These are phyloP conservation scores for Omphalea diandra DNA, from an alignment of 441 rosid species.

Conservation along the genomic window DNA sequence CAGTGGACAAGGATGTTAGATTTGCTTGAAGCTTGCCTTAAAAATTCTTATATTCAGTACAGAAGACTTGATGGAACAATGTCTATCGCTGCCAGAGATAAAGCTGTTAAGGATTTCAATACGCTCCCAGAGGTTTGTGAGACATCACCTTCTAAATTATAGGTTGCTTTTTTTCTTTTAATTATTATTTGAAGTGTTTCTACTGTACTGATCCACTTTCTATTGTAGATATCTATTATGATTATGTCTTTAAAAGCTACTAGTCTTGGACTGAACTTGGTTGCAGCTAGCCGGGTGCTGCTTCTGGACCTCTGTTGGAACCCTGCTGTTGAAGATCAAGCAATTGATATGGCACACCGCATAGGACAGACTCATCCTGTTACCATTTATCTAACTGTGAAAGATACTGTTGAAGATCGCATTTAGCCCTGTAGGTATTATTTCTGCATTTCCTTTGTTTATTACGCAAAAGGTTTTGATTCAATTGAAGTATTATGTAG, in stretches of 20 bases:
- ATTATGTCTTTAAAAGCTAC: conserved; percentile 97
- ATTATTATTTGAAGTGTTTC: background rate
- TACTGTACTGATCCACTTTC: conserved; percentile 1
- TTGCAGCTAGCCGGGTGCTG: conserved; percentile 84
- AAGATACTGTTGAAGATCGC: conserved; percentile 90
- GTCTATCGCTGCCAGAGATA: conserved; percentile 83
- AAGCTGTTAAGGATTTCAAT: conserved; percentile 90
- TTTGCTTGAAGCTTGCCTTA: conserved; percentile 71
- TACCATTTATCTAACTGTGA: conserved; percentile 73
- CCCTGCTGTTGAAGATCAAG: conserved; percentile 96
- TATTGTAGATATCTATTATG: conserved; percentile 71
- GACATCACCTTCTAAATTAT: background rate
- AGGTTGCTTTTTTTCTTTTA: background rate
- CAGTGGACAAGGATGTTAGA: conserved; percentile 97
- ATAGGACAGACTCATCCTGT: conserved; percentile 94
- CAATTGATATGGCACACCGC: conserved; percentile 94
- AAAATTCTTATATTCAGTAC: conserved; percentile 61
- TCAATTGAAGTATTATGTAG: background rate
- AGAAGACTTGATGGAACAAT: conserved; percentile 96
- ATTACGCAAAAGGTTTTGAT: background rate
- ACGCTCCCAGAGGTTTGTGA: conserved; percentile 71
- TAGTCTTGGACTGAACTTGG: conserved; percentile 95
- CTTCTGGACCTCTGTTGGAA: conserved; percentile 97
- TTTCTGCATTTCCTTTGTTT: background rate
- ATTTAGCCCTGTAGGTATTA: conserved; percentile 77